Evolutionary conservation across 2,329 filamentous ascomycete species (phyloP).

Genomic region (Metarhizium guizhouense): DNA sequence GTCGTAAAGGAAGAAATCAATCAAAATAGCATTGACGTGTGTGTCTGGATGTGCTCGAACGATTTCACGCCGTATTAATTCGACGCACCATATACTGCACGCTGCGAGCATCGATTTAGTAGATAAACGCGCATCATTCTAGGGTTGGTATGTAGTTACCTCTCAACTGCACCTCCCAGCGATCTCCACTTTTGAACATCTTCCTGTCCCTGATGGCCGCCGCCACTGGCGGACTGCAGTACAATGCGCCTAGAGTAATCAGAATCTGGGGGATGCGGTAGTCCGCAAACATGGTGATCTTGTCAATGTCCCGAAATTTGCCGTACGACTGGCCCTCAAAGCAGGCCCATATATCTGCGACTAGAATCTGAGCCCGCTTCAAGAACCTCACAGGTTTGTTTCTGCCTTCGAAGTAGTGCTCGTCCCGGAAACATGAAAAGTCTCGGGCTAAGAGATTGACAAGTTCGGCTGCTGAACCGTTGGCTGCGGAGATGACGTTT

Average conservation of each 20-base stretch:
- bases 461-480: conserved; percentile 70
- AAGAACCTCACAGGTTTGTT: conserved; percentile 66
- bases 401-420: conserved; percentile 63
- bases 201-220: conserved; percentile 56
- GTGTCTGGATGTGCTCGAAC: conserved; percentile 60
- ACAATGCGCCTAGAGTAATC: conserved; percentile 70
- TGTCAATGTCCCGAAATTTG: conserved; percentile 80
- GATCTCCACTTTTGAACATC: conserved; percentile 59
- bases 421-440: conserved; percentile 82
- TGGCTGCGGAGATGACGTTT: conserved; percentile 64
- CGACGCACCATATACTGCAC: conserved; percentile 93
- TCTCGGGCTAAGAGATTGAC: conserved; percentile 78
- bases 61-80: conserved; percentile 79
- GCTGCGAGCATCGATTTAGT: conserved; percentile 33
- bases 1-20: conserved; percentile 97
- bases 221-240: conserved; percentile 74
- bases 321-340: conserved; percentile 78
- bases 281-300: conserved; percentile 97
- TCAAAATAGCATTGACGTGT: conserved; percentile 76
- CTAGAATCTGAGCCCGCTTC: conserved; percentile 92
- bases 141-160: conserved; percentile 33
- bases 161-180: conserved; percentile 80
- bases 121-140: neutral
- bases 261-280: conserved; percentile 95
- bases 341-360: conserved; percentile 93